These are phyloP conservation scores for Coemansia sp. DNA, from an alignment of 192 early-diverging fungal species.

Conservation along the genomic window DNA sequence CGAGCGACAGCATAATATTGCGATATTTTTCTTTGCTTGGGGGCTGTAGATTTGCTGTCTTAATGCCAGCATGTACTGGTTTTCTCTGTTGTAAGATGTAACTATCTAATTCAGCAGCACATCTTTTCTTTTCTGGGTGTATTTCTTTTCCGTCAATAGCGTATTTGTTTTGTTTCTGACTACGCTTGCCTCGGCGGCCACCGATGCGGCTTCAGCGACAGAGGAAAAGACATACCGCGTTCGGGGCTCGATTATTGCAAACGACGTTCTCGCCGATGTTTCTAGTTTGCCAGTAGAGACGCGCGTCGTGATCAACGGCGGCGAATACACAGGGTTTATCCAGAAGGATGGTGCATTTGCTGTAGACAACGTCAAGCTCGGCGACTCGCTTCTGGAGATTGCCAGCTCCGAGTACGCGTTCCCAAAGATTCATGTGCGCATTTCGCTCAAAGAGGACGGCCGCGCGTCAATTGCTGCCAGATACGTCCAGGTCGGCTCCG, in stretches of 20 bases:
- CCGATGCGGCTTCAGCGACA: not conserved
- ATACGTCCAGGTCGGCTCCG: constrained; percentile 45
- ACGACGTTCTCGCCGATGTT: constrained; percentile 33
- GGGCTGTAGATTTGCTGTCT: no score
- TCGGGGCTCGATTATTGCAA: constrained; percentile 36
- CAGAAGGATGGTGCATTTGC: constrained; percentile 44
- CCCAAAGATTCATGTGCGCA: constrained; percentile 50
- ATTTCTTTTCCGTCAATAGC: not conserved
- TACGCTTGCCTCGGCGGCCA: not conserved
- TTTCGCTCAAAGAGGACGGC: constrained; percentile 34
- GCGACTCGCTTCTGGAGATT: constrained; percentile 51
- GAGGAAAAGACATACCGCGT: constrained; percentile 42
- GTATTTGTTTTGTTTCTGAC: not conserved
- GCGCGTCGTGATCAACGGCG: constrained; percentile 42
- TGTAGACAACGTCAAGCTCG: constrained; percentile 39
- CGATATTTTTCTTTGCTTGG: no score
- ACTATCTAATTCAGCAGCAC: no score
- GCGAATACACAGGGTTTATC: constrained; percentile 41
- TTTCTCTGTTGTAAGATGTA: not conserved
- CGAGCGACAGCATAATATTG: no score
- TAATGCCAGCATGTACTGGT: not conserved
- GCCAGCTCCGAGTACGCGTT: constrained; percentile 44
- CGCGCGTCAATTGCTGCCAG: constrained; percentile 46
- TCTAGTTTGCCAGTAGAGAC: constrained; percentile 22
- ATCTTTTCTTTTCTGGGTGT: not conserved